Percentiles rank a stretch among this genome's conserved stretches.
Evolutionary conservation across 2,329 filamentous ascomycete species (phyloP).

Genomic region (Teratosphaeria pseudoeucalypti): DNA sequence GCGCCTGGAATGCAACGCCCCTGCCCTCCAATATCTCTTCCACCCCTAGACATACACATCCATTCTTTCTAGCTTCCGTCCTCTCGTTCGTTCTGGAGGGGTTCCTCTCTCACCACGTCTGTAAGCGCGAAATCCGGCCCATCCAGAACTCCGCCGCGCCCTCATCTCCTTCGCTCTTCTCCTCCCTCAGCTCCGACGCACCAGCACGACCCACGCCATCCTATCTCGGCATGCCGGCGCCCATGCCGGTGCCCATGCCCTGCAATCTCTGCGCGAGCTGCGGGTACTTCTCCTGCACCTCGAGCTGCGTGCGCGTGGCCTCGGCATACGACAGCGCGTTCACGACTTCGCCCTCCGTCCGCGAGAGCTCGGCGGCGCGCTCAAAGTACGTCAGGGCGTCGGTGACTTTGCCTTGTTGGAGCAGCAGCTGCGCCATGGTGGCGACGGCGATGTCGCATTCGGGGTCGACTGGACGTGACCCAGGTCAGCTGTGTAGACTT

Average conservation of each 20-base stretch:
- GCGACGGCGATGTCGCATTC: conserved; percentile 98
- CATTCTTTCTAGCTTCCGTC: not conserved
- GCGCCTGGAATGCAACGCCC: not conserved
- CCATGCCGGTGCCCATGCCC: conserved; percentile 33
- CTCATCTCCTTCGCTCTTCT: not conserved
- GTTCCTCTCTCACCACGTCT: not conserved
- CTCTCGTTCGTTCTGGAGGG: too few species aligned
- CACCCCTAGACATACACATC: not conserved
- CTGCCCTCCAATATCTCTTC: not conserved
- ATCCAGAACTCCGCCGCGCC: not conserved
- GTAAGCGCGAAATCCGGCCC: not conserved
- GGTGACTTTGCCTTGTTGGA: conserved; percentile 95
- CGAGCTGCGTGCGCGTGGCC: conserved; percentile 88
- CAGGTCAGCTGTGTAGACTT: not conserved
- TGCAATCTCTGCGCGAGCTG: conserved; percentile 38
- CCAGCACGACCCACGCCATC: not conserved
- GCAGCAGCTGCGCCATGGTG: conserved; percentile 93
- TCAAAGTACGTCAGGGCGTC: conserved; percentile 96
- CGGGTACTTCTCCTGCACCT: conserved; percentile 50
- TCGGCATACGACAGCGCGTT: conserved; percentile 96
- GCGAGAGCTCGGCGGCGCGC: conserved; percentile 82
- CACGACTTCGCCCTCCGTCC: conserved; percentile 90
- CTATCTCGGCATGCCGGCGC: conserved; percentile 4
- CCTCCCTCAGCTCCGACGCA: not conserved
- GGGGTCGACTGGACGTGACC: conserved; percentile 62